phyloP scores from a whole-genome alignment of 768 basidiomycete genomes.

The Termitomyces sp. region DNA sequence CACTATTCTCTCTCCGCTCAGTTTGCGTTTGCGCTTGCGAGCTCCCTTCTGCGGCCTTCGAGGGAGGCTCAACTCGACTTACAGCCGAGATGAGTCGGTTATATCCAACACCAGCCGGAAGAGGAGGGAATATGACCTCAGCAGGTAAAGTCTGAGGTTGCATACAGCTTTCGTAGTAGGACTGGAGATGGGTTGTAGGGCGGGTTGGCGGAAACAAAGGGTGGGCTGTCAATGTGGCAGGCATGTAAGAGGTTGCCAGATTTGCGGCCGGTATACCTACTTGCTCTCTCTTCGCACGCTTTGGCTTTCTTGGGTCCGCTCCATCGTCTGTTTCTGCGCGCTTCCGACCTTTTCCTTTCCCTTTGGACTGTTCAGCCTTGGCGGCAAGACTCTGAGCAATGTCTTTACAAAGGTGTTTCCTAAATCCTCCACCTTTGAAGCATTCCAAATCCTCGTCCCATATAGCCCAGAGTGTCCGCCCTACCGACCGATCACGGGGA shows the following conservation, averaged over 20 bases:
- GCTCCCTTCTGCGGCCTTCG: slow-evolving; percentile 11
- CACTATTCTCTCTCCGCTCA: slow-evolving; percentile 1
- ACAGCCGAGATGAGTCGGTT: slow-evolving; percentile 21
- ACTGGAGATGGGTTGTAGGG: slow-evolving; percentile 62
- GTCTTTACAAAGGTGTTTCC: slow-evolving; percentile 53
- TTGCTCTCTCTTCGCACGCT: slow-evolving; percentile 39
- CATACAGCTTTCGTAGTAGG: slow-evolving; percentile 62
- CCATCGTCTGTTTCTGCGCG: slow-evolving; percentile 33
- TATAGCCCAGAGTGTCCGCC: slow-evolving; percentile 86
- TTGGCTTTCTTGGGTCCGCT: slow-evolving; percentile 34
- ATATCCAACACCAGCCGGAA: slow-evolving; percentile 44
- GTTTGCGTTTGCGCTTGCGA: neutral
- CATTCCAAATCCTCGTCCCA: slow-evolving; percentile 78
- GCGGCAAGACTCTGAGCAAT: slow-evolving; percentile 29
- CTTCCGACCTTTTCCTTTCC: slow-evolving; percentile 30
- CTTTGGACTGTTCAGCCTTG: slow-evolving; percentile 26
- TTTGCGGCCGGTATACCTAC: slow-evolving; percentile 15
- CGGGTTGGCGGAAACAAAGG: slow-evolving; percentile 47
- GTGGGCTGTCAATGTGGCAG: slow-evolving; percentile 23
- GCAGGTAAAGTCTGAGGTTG: slow-evolving; percentile 42
- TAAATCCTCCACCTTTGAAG: slow-evolving; percentile 79
- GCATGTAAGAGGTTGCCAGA: slow-evolving; percentile 17
- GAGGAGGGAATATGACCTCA: slow-evolving; percentile 69
- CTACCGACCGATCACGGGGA: slow-evolving; percentile 67
- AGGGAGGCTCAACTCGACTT: slow-evolving; percentile 18